A percentile compares a stretch with the other conserved stretches of the same genome.
phyloP scores from a whole-genome alignment of 768 basidiomycete genomes.

The Boletus sensibilis region DNA sequence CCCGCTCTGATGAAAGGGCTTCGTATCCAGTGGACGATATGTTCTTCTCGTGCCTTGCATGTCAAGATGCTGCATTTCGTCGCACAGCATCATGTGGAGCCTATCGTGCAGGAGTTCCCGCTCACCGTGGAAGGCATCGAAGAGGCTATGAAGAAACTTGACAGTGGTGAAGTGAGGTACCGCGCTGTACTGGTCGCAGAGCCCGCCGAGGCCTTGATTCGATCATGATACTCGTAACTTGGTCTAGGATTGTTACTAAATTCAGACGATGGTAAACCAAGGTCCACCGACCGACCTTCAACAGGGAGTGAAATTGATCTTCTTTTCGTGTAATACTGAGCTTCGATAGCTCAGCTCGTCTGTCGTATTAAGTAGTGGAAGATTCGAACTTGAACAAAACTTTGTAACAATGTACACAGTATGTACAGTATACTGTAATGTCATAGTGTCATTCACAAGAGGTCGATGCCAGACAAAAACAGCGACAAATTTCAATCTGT shows the following conservation, averaged over 20 bases:
- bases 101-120: constrained; percentile 29
- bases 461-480: not conserved
- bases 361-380: too few relatives aligned
- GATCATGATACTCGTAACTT: not conserved
- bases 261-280: too few relatives aligned
- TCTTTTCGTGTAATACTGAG: not conserved
- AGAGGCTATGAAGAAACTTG: not conserved
- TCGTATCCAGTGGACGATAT: constrained; percentile 10
- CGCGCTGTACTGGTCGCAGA: constrained; percentile 24
- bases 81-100: constrained; percentile 17
- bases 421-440: not conserved
- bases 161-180: constrained; percentile 20
- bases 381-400: too few relatives aligned
- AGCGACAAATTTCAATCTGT: not conserved
- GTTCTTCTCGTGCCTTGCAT: constrained; percentile 6
- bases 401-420: too few relatives aligned
- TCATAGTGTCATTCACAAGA: not conserved
- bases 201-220: not conserved
- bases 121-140: constrained; percentile 25
- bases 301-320: not conserved
- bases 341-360: too few relatives aligned
- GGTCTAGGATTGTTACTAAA: not conserved
- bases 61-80: constrained; percentile 28
- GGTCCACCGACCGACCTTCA: not conserved
- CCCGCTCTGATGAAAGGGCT: constrained; percentile 13